Conservation (phyloP, 768 basidiomycete genomes). For the Lactarius hengduanensis region DNA sequence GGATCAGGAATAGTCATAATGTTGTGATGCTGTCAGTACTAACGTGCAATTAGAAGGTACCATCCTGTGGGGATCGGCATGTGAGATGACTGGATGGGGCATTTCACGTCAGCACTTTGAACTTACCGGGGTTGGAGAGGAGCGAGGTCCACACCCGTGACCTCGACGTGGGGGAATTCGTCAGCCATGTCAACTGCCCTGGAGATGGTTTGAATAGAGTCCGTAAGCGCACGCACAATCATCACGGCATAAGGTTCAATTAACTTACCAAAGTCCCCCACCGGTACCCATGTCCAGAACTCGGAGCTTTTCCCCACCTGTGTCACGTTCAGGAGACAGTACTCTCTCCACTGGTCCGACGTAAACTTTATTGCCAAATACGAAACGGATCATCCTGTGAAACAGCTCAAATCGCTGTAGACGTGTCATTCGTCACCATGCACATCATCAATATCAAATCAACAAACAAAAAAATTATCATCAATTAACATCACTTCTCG, state of each 20-base stretch:
- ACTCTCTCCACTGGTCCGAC: constrained; percentile 62
- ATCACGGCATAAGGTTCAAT: constrained; percentile 7
- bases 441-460: background rate
- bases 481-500: no score
- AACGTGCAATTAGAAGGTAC: constrained; percentile 76
- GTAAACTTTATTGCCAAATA: constrained; percentile 62
- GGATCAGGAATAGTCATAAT: constrained; percentile 3
- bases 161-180: constrained; percentile 64
- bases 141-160: constrained; percentile 69
- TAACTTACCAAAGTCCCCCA: constrained; percentile 56
- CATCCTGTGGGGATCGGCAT: constrained; percentile 39
- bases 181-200: constrained; percentile 77
- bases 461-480: no score
- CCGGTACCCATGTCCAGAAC: constrained; percentile 73
- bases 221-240: background rate
- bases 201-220: background rate
- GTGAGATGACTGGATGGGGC: background rate
- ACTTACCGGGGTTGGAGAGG: constrained; percentile 68
- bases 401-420: constrained; percentile 58
- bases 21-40: constrained; percentile 34
- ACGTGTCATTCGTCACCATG: background rate
- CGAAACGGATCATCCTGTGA: constrained; percentile 65
- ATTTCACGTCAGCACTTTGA: constrained; percentile 14
- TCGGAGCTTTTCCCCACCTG: constrained; percentile 32
- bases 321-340: constrained; percentile 41